These are phyloP conservation scores for Dysphania ambrosioides DNA, from an alignment of 148 eudicot species.

Conservation along the genomic window DNA sequence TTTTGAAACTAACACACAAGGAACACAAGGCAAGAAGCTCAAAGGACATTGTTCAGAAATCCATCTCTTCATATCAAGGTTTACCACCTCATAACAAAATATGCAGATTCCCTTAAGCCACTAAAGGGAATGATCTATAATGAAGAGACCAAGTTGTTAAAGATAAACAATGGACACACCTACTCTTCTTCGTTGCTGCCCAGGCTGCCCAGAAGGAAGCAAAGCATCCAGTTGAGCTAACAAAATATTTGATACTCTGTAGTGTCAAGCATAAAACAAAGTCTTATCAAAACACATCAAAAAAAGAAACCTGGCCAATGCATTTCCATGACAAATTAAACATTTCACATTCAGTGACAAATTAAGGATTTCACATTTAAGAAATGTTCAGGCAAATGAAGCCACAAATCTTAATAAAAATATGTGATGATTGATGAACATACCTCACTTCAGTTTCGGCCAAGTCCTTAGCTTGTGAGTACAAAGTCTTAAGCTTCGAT, in stretches of 20 bases:
- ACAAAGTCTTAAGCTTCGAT: slow-evolving; percentile 54
- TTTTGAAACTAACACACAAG: background rate
- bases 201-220: slow-evolving; percentile 65
- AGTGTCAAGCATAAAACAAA: slow-evolving; percentile 16
- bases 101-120: too few species aligned
- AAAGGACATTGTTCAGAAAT: background rate
- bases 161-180: slow-evolving; percentile 42
- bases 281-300: slow-evolving; percentile 7
- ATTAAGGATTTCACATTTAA: slow-evolving; percentile 1
- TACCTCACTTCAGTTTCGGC: slow-evolving; percentile 82
- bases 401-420: background rate
- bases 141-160: background rate
- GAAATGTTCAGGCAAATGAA: background rate
- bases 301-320: background rate
- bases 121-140: background rate
- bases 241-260: slow-evolving; percentile 60
- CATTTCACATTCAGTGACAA: slow-evolving; percentile 3
- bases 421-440: background rate
- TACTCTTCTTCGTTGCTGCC: slow-evolving; percentile 66
- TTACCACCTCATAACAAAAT: background rate
- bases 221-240: slow-evolving; percentile 59
- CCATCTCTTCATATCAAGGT: background rate
- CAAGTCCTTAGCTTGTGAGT: slow-evolving; percentile 73
- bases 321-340: background rate
- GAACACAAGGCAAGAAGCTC: too few species aligned